Evolutionary conservation across 2,329 filamentous ascomycete genomes (phyloP).

Genomic region (Penicillium decumbens): DNA sequence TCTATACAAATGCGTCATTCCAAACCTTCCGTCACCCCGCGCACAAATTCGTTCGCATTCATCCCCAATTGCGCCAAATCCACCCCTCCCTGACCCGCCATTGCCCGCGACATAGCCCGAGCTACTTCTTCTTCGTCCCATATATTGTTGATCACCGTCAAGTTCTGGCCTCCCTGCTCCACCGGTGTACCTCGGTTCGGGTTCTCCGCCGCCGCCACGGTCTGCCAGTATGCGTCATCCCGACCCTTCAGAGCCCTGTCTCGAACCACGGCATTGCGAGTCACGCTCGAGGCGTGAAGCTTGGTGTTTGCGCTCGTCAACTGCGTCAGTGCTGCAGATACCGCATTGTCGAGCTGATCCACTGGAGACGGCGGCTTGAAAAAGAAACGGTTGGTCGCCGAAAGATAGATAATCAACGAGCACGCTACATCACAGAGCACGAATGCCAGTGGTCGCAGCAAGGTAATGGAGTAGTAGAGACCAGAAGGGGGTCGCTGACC

Average conservation of each 20-base stretch:
- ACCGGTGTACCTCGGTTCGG: slow-evolving; percentile 52
- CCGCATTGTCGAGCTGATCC: slow-evolving; percentile 60
- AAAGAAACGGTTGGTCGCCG: slow-evolving; percentile 75
- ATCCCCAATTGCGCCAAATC: slow-evolving; percentile 41
- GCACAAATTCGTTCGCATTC: slow-evolving; percentile 44
- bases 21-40: slow-evolving; percentile 39
- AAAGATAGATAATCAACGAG: slow-evolving; percentile 66
- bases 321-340: slow-evolving; percentile 46
- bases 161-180: slow-evolving; percentile 57
- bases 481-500: slow-evolving; percentile 56
- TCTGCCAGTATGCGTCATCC: slow-evolving; percentile 68
- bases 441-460: slow-evolving; percentile 60
- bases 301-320: slow-evolving; percentile 61
- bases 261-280: slow-evolving; percentile 73
- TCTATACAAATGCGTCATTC: slow-evolving; percentile 21
- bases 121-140: slow-evolving; percentile 66
- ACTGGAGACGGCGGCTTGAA: slow-evolving; percentile 57
- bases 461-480: slow-evolving; percentile 45
- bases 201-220: slow-evolving; percentile 57
- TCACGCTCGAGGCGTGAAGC: slow-evolving; percentile 66
- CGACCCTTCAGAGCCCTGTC: slow-evolving; percentile 65
- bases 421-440: slow-evolving; percentile 61
- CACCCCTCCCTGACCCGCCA: slow-evolving; percentile 60
- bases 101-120: slow-evolving; percentile 65
- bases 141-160: slow-evolving; percentile 48